phyloP scores from a whole-genome alignment of 1,284 basidiomycete species.

The Trichosporon asahii region DNA sequence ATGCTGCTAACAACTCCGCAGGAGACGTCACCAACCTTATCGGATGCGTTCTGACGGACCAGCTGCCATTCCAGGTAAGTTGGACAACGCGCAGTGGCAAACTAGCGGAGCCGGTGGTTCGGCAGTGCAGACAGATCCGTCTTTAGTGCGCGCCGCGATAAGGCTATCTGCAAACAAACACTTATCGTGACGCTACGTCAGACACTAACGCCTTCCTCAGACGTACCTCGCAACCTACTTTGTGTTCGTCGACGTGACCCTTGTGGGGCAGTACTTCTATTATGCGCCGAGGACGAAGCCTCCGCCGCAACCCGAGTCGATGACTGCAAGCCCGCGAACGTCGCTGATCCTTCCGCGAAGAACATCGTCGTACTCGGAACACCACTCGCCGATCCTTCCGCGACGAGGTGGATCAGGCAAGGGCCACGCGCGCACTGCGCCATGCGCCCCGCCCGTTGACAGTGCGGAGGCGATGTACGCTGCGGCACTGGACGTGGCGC shows the following conservation, averaged over 20 bases:
- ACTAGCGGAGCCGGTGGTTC: background rate
- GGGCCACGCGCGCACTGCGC: background rate
- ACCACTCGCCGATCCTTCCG: conserved; percentile 14
- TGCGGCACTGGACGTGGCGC: conserved; percentile 49
- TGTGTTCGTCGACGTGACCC: conserved; percentile 68
- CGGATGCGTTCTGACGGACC: conserved; percentile 80
- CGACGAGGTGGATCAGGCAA: background rate
- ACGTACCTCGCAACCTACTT: conserved; percentile 86
- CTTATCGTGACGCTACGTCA: background rate
- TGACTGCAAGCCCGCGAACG: conserved; percentile 11
- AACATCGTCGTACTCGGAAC: conserved; percentile 3
- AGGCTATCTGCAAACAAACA: background rate
- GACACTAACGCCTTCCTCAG: conserved; percentile 51
- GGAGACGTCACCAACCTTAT: conserved; percentile 86
- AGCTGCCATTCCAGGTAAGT: conserved; percentile 87
- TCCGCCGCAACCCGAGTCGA: conserved; percentile 21
- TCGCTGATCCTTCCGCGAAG: conserved; percentile 15
- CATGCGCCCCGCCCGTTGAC: conserved; percentile 22
- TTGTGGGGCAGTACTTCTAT: conserved; percentile 75
- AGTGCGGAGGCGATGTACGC: conserved; percentile 45
- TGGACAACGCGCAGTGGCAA: background rate
- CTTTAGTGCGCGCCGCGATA: background rate
- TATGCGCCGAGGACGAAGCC: conserved; percentile 54
- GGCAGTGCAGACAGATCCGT: background rate
- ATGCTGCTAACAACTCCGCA: conserved; percentile 41